A percentile compares a stretch with the other conserved stretches of the same genome.
phyloP scores from a whole-genome alignment of 306 rosid genomes.

The Glycine tomentella region DNA sequence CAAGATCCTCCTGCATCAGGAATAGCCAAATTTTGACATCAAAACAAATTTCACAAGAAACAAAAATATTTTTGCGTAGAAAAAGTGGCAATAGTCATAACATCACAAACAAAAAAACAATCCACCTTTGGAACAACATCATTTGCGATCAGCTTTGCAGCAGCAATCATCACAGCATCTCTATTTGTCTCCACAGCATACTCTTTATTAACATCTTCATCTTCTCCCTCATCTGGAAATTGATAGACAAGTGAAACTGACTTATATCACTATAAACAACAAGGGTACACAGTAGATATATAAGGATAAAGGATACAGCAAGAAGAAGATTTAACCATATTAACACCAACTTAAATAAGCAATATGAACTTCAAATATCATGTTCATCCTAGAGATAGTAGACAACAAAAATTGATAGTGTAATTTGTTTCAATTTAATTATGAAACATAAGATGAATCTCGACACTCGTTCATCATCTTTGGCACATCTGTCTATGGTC shows the following conservation, averaged over 20 bases:
- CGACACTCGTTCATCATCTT: slow-evolving; percentile 1
- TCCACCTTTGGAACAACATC: slow-evolving; percentile 79
- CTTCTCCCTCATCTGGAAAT: slow-evolving; percentile 82
- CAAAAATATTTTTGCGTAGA: slow-evolving; percentile 13
- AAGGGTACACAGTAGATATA: slow-evolving; percentile 21
- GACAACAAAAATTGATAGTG: background rate
- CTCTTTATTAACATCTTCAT: slow-evolving; percentile 77
- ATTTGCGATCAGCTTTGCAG: slow-evolving; percentile 69
- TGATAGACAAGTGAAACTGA: slow-evolving; percentile 34
- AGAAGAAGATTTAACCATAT: slow-evolving; percentile 16
- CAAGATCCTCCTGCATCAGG: slow-evolving; percentile 81
- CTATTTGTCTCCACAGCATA: slow-evolving; percentile 81
- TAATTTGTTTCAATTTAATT: slow-evolving; percentile 32
- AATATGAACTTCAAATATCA: slow-evolving; percentile 18
- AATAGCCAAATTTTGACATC: slow-evolving; percentile 38
- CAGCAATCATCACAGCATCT: slow-evolving; percentile 80
- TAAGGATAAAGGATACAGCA: slow-evolving; percentile 27
- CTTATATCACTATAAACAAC: slow-evolving; percentile 25
- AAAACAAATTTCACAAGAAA: slow-evolving; percentile 23
- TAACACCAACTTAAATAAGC: slow-evolving; percentile 35
- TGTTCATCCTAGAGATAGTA: slow-evolving; percentile 33
- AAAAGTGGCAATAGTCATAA: slow-evolving; percentile 10
- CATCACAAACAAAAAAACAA: slow-evolving; percentile 2
- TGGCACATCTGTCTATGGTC: slow-evolving; percentile 21
- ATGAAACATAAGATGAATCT: slow-evolving; percentile 30